phyloP scores from a whole-genome alignment of 352 stramenopile genomes.

The Phytophthora pistaciae region DNA sequence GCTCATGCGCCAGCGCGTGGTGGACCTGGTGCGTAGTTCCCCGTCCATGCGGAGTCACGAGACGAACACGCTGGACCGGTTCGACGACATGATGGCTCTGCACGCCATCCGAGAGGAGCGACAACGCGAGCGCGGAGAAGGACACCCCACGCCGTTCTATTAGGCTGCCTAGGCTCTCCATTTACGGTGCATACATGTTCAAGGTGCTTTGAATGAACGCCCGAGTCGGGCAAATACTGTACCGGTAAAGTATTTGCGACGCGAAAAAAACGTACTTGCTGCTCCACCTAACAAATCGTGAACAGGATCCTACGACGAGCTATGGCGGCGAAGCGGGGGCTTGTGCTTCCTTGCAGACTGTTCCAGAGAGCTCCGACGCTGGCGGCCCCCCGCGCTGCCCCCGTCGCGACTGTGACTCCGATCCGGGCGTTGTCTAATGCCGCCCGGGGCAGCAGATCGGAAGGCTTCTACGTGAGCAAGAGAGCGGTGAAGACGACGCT shows the following conservation, averaged over 20 bases:
- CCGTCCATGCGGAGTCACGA: background rate
- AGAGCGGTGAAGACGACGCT: background rate
- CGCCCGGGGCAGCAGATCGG: background rate
- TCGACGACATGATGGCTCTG: constrained; percentile 13
- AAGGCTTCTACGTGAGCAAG: constrained; percentile 24
- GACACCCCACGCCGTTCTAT: constrained; percentile 1
- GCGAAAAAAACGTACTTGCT: constrained; percentile 8
- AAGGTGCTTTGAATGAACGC: constrained; percentile 2
- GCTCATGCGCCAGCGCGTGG: constrained; percentile 7
- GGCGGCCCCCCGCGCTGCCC: background rate
- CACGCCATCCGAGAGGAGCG: constrained; percentile 5
- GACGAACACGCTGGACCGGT: background rate
- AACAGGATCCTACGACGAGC: constrained; percentile 16
- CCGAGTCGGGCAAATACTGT: background rate
- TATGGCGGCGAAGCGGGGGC: constrained; percentile 1
- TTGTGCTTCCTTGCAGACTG: constrained; percentile 9
- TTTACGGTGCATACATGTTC: background rate
- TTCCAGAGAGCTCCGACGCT: background rate
- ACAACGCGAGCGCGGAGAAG: constrained; percentile 1
- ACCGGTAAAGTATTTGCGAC: constrained; percentile 2
- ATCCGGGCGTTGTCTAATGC: constrained; percentile 18
- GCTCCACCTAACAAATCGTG: constrained; percentile 6
- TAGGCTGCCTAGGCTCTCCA: background rate
- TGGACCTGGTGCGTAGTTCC: constrained; percentile 7
- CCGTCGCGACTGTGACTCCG: background rate